Evolutionary conservation across 139 green algal genomes (phyloP), one percentile per base, ranked within the genome.

Genomic region (Pseudopediastrum boryanum): DNA sequence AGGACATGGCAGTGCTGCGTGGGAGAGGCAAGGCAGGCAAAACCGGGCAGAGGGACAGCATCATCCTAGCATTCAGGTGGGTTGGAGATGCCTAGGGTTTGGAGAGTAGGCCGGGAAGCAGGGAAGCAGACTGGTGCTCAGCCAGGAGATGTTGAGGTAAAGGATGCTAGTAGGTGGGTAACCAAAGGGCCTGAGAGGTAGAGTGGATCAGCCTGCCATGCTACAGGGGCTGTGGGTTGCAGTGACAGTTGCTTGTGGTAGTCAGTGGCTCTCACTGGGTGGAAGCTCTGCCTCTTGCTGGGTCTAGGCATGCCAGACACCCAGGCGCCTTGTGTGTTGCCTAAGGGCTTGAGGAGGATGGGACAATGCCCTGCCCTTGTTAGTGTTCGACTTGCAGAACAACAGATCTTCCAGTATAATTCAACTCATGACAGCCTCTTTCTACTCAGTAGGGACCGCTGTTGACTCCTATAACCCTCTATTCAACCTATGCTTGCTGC

Each of bases 31-130:
- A 21, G 48, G 48, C n/a, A 51, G 65, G 68, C 51, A 68, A 71
- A 44, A 75, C 39, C 6, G 73, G 70, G 2, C 84, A 93, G 59
- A 50, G 90, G 2, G 94, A 97, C 71, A 91, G 93, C 21, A 72
- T 98, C 12, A 50, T 98, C 52, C 77, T 98, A 2, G 62, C 90
- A 10, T 92, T 95, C 70, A 85, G 87, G 88, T 90, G 51, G 33
- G 74, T n/a, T 2, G 31, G 56, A 56, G 36, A 10, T 68, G 35
- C 0, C 1, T 19, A 3, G 39, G 31, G 25, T 23, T 29, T 71
- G 13, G 8, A 27, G 0, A 10, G 16, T 27, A 29, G 62, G 23
- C 12, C 27, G 35, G 27, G 62, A n/a, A 71, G 31, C 4, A 21
- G 12, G 4, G 13, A 23, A 48, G 21, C 35, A 48, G 31, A 44